Evolutionary conservation across 805 yeast genomes (phyloP).

Genomic region (Saccharomycopsis amapae): DNA sequence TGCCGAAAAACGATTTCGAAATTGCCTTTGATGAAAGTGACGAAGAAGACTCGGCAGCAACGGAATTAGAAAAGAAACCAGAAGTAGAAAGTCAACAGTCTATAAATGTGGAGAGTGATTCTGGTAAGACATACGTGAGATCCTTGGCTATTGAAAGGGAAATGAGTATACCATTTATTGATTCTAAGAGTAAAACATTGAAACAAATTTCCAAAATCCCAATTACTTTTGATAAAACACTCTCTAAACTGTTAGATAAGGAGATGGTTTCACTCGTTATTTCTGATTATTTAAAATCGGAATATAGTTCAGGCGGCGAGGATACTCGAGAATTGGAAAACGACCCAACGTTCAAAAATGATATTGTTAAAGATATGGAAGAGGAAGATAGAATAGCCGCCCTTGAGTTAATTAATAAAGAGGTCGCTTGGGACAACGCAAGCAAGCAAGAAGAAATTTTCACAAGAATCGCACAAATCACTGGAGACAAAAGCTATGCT

Average conservation of each 20-base stretch:
- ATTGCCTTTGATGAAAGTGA: conserved; percentile 30
- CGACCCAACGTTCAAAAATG: conserved; percentile 1
- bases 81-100: conserved; percentile 21
- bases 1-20: conserved; percentile 43
- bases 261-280: conserved; percentile 30
- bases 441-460: too few species aligned
- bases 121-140: conserved; percentile 28
- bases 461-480: too few species aligned
- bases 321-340: conserved; percentile 24
- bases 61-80: too few species aligned
- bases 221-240: not conserved
- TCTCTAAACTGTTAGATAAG: conserved; percentile 22
- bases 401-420: conserved; percentile 24
- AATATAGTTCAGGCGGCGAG: conserved; percentile 16
- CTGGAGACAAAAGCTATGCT: too few species aligned
- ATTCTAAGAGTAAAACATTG: conserved; percentile 6
- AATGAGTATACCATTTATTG: conserved; percentile 35
- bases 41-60: too few species aligned
- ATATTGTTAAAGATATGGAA: conserved; percentile 29
- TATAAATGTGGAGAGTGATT: not conserved
- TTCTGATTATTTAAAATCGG: conserved; percentile 32
- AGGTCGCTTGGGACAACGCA: too few species aligned
- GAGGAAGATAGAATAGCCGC: conserved; percentile 26
- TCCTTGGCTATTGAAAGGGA: conserved; percentile 42
- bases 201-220: not conserved